Base-by-base conservation (phyloP, 2,329 filamentous ascomycete genomes). In the Diaporthe velutina region DNA sequence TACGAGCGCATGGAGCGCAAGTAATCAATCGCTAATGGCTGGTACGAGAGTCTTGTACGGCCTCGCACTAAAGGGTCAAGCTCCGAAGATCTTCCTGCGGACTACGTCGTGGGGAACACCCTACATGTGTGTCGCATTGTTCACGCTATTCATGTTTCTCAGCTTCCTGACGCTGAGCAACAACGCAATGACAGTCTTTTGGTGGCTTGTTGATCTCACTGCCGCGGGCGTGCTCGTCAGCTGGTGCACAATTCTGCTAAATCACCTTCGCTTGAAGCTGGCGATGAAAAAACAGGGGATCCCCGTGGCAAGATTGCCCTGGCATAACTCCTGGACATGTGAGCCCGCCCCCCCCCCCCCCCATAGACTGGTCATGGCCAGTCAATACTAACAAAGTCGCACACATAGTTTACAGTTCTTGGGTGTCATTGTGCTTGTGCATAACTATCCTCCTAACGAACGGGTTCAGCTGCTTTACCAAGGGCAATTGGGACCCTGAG, bases 1-100 rank as follows among this genome's bases (percentile, higher is more conserved):
- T 77, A 94, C 92, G 0, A 93, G 92, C 0, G 93, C 92, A 0
- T 92, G 90, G 83, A 94, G 93, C 0, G 88, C 93, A 0, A 91
- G 90, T 0, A 95, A 95, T 78, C 91, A 93, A 77, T 90, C 89
- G 79, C 85, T 95, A 45, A 84, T 87, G 54, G 85, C 89, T 1
- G 90, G 90, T 38, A 91, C 90, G 0, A 87, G 91, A 61, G 89
- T 90, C 45, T 83, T 92, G 6, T 90, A 91, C 76, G 89, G 88
- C 5, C 83, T 93, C 71, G 90, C 91, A 0, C 85, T 91, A 19
- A 90, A 92, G 81, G 83, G 84, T 28, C 90, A 92, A 76, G 88
- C 91, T 0, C 90, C 90, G 0, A 84, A 85, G 58, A 79, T 92
- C 77, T 91, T 92, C 78, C 83, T 89, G 61, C 84, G 88, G 33